These are phyloP conservation scores for Castanea mollissima DNA, from an alignment of 306 rosid genomes.

Conservation along the genomic window DNA sequence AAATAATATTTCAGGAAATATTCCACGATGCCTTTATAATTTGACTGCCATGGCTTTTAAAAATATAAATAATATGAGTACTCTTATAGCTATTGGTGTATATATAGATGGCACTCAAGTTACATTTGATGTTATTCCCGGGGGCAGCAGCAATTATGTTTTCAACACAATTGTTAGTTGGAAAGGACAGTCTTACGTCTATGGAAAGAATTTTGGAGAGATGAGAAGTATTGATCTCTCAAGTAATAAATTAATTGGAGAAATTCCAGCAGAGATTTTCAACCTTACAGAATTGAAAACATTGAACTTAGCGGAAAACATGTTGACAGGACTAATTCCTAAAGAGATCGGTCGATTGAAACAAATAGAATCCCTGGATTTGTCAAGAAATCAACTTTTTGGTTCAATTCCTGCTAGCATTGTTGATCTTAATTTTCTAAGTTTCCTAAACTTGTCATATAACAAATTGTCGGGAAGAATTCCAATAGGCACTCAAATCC, in stretches of 20 bases:
- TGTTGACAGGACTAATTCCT: conserved; percentile 16
- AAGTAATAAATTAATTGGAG: conserved; percentile 20
- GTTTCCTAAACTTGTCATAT: conserved; percentile 12
- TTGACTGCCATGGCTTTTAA: conserved; percentile 8
- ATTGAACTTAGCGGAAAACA: conserved; percentile 27
- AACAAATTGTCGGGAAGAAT: conserved; percentile 23
- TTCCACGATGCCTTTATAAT: conserved; percentile 7
- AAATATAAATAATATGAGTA: neutral
- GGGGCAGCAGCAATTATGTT: neutral
- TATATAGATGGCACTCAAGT: too few relatives aligned
- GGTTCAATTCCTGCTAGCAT: conserved; percentile 24
- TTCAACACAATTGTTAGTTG: neutral
- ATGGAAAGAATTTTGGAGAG: neutral
- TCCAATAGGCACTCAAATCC: conserved; percentile 26
- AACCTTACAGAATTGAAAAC: neutral
- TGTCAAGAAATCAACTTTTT: conserved; percentile 24
- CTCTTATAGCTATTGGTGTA: too few relatives aligned
- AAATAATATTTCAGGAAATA: neutral
- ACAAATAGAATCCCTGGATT: conserved; percentile 20
- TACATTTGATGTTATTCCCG: too few relatives aligned
- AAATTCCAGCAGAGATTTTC: conserved; percentile 19
- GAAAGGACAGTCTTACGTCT: conserved; percentile 21
- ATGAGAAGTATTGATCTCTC: conserved; percentile 31
- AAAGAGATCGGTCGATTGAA: neutral
- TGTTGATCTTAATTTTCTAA: neutral